These are phyloP conservation scores for Guillardia theta DNA, from an alignment of 78 protist genomes.

Conservation along the genomic window DNA sequence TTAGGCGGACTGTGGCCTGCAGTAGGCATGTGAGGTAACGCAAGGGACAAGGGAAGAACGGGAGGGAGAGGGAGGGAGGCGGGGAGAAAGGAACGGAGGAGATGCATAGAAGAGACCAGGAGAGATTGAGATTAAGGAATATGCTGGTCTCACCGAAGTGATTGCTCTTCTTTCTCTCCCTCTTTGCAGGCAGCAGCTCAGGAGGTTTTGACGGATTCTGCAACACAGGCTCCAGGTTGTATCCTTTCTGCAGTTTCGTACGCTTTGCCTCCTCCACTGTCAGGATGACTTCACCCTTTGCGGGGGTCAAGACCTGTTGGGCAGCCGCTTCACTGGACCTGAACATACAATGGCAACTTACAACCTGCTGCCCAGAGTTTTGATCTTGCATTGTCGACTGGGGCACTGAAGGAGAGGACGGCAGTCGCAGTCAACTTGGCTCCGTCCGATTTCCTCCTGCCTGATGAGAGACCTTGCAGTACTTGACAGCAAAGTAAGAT, in stretches of 20 bases:
- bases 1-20: not conserved
- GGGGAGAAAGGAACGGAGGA: not conserved
- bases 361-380: no score
- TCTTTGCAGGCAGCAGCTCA: not conserved
- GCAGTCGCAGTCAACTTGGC: no score
- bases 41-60: no score
- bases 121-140: not conserved
- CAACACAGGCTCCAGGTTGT: not conserved
- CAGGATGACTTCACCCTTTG: not conserved
- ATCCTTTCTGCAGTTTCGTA: not conserved
- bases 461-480: no score
- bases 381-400: no score
- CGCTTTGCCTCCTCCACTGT: not conserved
- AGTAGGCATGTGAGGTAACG: no score
- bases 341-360: no score
- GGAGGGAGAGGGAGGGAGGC: no score
- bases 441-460: no score
- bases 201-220: not conserved
- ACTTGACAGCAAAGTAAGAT: no score
- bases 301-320: not conserved
- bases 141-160: not conserved
- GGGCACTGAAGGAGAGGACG: no score
- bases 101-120: not conserved
- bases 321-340: no score
- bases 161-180: not conserved